Evolutionary conservation across 805 yeast genomes (phyloP), one percentile per base, ranked within the genome.

Genomic region (Sugiyamaella lignohabitans): DNA sequence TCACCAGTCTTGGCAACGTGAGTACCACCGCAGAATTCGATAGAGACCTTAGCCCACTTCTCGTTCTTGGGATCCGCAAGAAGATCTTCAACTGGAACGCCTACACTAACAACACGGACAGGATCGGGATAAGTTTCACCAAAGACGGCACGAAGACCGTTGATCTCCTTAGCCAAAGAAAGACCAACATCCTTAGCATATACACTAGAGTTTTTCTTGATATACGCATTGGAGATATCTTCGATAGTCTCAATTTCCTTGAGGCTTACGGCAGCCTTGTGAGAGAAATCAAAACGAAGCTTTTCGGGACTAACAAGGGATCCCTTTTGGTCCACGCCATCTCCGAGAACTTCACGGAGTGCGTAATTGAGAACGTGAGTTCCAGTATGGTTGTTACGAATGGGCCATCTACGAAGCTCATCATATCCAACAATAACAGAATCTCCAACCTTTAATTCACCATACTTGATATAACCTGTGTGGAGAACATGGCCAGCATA

Each of bases 111-210:
- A 57, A 93, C 98, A 65, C 98, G 82, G 19, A 93, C 99, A 34
- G 98, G 99, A 63, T 93, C 97, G 38, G 99, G 99, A 63, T 93
- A 93, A 2, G 96, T 87, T 73, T 93, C 99, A 61, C 98, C 98
- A 60, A 93, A 93, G 37, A 93, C 98, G 47, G 98, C 98, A 70
- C 98, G 86, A 40, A 93, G 80, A 24, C 97, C 94, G 55, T 68
- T 70, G 57, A 93, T 89, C 41, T 76, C 69, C 59, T 76, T 80
- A 36, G 98, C 98, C 50, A 68, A 61, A 18, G 72, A 76, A 53
- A 93, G 75, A 6, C 84, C 70, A 50, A 91, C 96, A 35, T 89
- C 94, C 67, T 87, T 78, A 51, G 95, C 76, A 64, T 75, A 91
- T 20, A 93, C 98, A 34, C 69, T 67, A 56, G 78, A 68, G 65